Conservation (phyloP, 352 stramenopile genomes). For the Chrysophaeum taylorii region DNA sequence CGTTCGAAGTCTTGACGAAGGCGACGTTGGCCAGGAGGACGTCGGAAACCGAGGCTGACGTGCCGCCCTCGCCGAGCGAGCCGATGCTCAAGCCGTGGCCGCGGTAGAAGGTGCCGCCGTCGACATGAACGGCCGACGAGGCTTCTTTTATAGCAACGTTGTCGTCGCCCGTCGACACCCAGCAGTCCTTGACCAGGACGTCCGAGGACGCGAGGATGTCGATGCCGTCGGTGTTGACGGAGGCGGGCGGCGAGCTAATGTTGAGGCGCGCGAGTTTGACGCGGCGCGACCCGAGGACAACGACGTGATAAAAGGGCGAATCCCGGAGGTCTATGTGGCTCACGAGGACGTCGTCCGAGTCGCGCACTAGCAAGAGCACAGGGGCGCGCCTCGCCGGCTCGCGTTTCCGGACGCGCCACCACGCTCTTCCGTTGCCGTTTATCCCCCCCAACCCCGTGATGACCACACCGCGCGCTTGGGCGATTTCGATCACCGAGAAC, state of each 20-base stretch:
- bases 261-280: background rate
- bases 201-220: background rate
- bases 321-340: background rate
- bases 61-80: slow-evolving; percentile 5
- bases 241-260: background rate
- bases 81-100: slow-evolving; percentile 10
- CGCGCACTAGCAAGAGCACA: background rate
- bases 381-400: background rate
- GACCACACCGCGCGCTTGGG: background rate
- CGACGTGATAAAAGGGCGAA: slow-evolving; percentile 14
- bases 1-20: slow-evolving; percentile 7
- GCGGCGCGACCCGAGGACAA: background rate
- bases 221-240: slow-evolving; percentile 15
- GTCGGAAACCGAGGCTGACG: background rate
- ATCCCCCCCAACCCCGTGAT: background rate
- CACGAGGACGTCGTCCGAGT: background rate
- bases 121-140: background rate
- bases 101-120: background rate
- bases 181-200: slow-evolving; percentile 1
- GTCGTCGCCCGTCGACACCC: slow-evolving; percentile 7
- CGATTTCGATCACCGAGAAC: slow-evolving; percentile 2
- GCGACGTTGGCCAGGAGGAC: background rate
- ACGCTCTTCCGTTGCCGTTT: background rate
- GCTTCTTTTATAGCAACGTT: slow-evolving; percentile 13
- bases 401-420: slow-evolving; percentile 1